Conservation (phyloP, 495 filamentous ascomycete species). For the Xylaria flabelliformis region DNA sequence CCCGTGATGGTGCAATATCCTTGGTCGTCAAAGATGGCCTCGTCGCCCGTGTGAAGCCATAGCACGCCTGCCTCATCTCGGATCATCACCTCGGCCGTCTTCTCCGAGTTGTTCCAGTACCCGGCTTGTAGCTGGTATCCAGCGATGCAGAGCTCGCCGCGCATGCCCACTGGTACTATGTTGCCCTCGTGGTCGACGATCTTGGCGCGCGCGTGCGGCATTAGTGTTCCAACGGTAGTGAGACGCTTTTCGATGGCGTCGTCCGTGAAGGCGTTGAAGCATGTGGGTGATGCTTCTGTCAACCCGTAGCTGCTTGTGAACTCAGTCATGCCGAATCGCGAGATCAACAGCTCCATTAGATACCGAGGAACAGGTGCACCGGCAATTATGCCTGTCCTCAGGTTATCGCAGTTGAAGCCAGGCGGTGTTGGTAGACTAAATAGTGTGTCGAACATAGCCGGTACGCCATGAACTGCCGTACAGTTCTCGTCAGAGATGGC, state of each 20-base stretch:
- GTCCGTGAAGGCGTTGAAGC: conserved; percentile 72
- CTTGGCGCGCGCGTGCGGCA: conserved; percentile 72
- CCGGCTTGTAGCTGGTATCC: conserved; percentile 72
- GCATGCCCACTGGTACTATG: conserved; percentile 63
- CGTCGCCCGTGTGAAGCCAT: conserved; percentile 75
- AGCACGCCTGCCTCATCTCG: conserved; percentile 63
- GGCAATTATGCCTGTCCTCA: conserved; percentile 75
- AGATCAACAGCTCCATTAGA: conserved; percentile 67
- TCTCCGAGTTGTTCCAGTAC: conserved; percentile 74
- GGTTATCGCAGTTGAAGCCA: conserved; percentile 53
- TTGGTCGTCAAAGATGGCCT: conserved; percentile 68
- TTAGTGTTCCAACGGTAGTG: conserved; percentile 68
- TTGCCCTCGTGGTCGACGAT: conserved; percentile 67
- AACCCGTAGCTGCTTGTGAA: conserved; percentile 74
- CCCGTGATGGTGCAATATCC: conserved; percentile 71
- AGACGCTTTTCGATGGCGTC: conserved; percentile 66
- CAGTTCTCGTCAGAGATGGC: conserved; percentile 68
- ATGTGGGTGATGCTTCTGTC: conserved; percentile 74
- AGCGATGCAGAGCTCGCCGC: conserved; percentile 71
- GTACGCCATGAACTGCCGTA: conserved; percentile 74
- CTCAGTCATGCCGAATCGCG: conserved; percentile 68
- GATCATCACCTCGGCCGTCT: conserved; percentile 67
- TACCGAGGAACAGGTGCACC: conserved; percentile 69
- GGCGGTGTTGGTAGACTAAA: conserved; percentile 58
- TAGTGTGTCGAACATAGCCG: conserved; percentile 74